phyloP scores from a whole-genome alignment of 495 filamentous ascomycete genomes.

The Evernia prunastri region DNA sequence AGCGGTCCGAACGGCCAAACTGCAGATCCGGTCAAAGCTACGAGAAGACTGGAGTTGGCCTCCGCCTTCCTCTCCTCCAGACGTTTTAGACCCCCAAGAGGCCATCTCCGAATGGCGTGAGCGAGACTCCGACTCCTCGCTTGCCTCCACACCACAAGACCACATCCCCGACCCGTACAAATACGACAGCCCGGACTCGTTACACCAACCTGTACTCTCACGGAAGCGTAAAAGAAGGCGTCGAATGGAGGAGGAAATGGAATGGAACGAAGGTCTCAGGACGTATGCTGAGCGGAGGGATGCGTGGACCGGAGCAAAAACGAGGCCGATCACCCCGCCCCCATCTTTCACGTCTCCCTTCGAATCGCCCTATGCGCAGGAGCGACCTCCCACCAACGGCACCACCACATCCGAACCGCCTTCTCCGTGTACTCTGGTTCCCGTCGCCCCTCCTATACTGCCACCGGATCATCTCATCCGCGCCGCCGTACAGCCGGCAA shows the following conservation, averaged over 20 bases:
- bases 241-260: conserved; percentile 63
- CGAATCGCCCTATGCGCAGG: background rate
- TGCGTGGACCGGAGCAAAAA: conserved; percentile 76
- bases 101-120: conserved; percentile 30
- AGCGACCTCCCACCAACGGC: background rate
- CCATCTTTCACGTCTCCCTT: background rate
- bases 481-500: conserved; percentile 58
- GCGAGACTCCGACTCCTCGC: conserved; percentile 32
- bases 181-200: conserved; percentile 58
- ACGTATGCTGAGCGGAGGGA: conserved; percentile 70
- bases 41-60: conserved; percentile 19
- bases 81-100: conserved; percentile 23
- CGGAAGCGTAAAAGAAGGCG: conserved; percentile 54
- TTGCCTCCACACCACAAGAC: conserved; percentile 24
- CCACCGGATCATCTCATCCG: conserved; percentile 64
- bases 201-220: conserved; percentile 43
- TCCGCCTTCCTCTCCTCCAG: conserved; percentile 16
- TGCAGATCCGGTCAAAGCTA: conserved; percentile 27
- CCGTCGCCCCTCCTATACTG: conserved; percentile 59
- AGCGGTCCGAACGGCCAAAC: conserved; percentile 30
- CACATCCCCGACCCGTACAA: conserved; percentile 44
- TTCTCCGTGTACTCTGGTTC: conserved; percentile 43
- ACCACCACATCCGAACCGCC: conserved; percentile 15
- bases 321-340: conserved; percentile 1
- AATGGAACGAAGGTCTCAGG: conserved; percentile 74